Evolutionary conservation across 225 moss, liverwort and hornwort species (phyloP).

Genomic region (Takakia lepidozioides): DNA sequence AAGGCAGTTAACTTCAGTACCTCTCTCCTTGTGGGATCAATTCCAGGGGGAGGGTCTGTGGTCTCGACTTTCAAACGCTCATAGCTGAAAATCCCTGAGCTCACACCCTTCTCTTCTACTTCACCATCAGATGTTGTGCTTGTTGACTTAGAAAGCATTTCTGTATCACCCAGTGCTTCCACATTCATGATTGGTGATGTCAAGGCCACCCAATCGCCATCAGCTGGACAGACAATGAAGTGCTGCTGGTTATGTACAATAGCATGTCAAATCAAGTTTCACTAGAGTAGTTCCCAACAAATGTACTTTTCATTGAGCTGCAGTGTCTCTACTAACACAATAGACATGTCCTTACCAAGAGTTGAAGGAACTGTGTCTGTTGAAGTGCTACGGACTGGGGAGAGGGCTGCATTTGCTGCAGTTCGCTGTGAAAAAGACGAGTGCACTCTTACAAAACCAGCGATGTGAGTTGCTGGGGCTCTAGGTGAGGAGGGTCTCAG

Average conservation of each 20-base stretch:
- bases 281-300: no score
- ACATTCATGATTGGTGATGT: slow-evolving; percentile 36
- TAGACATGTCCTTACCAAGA: no score
- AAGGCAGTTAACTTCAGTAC: no score
- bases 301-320: no score
- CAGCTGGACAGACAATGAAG: slow-evolving; percentile 28
- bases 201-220: slow-evolving; percentile 53
- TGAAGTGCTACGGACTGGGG: slow-evolving; percentile 55
- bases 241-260: no score
- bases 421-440: slow-evolving; percentile 68
- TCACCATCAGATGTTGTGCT: slow-evolving; percentile 40
- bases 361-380: slow-evolving; percentile 12
- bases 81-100: slow-evolving; percentile 47
- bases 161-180: slow-evolving; percentile 31
- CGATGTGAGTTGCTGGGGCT: slow-evolving; percentile 37
- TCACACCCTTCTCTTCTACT: slow-evolving; percentile 50
- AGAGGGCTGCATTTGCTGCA: slow-evolving; percentile 89
- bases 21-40: slow-evolving; percentile 83
- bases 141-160: slow-evolving; percentile 28
- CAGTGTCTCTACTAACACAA: no score
- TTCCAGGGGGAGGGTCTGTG: slow-evolving; percentile 53
- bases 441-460: slow-evolving; percentile 23
- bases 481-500: slow-evolving; percentile 38
- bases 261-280: no score
- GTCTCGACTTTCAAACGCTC: slow-evolving; percentile 71